Evolutionary conservation across 805 yeast genomes (phyloP), one percentile per base, ranked within the genome.

Genomic region (Yamadazyma nakazawae): DNA sequence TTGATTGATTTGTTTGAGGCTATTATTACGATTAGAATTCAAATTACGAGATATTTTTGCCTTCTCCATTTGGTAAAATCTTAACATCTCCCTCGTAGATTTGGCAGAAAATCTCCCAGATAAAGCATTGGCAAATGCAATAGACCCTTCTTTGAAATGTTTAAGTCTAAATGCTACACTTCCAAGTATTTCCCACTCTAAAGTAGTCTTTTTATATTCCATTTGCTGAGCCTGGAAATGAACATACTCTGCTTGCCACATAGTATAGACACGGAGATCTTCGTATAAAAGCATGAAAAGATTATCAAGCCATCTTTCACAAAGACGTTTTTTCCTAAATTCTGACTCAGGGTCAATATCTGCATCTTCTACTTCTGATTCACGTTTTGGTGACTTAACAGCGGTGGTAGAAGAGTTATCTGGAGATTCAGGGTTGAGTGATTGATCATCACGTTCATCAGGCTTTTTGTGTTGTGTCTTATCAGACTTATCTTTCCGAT

Each of bases 151-250:
- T 55, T 84, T 88, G 53, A 70, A 75, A 63, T 92, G 96, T 52
- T 90, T 89, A 54, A 95, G 74, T 53, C 99, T 79, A 56, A 76
- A 79, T 1, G 98, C 95, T 41, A 90, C 83, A 56, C 81, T 72
- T 1, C 99, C 99, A 51, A 91, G 74, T 31, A 88, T 72, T 66
- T 95, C 97, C 97, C 97, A 91, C 65, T 91, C 97, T 47, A 85
- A 69, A 0, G 96, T 82, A 25, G 84, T 71, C 60, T 88, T 90
- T 56, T 80, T 81, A 63, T 85, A 86, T 37, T 81, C 82, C 63
- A 88, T 75, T 64, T 88, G 88, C 62, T 89, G 96, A 5, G 95
- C 88, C 63, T 86, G 90, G 68, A 86, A 85, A 65, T 92, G 96
- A 51, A 90, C 79, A 54, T 79, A 78, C 62, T 94, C 97, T 0